Percentiles rank a stretch among this genome's conserved stretches.
These are phyloP conservation scores for Vigna angularis DNA, from an alignment of 306 rosid species.

Conservation along the genomic window DNA sequence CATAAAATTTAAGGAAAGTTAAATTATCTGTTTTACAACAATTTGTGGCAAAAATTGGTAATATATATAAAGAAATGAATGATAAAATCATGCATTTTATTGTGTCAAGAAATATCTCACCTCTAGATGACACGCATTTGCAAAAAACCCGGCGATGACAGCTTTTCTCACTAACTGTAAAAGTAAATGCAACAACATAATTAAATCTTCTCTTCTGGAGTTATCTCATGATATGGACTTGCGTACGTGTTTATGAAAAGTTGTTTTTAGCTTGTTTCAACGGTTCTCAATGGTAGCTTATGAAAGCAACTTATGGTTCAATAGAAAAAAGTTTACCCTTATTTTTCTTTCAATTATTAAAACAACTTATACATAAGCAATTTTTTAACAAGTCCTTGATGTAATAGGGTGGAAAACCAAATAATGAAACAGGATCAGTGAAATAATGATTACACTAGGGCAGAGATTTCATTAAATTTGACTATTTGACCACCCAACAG, in stretches of 20 bases:
- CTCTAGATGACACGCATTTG: slow-evolving; percentile 79
- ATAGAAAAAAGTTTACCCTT: not conserved
- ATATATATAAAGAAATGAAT: slow-evolving; percentile 22
- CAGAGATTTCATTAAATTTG: slow-evolving; percentile 9
- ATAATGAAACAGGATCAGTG: slow-evolving; percentile 13
- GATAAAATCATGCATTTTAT: slow-evolving; percentile 32
- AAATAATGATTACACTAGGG: slow-evolving; percentile 1
- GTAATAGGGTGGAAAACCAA: slow-evolving; percentile 5
- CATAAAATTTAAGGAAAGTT: slow-evolving; percentile 17
- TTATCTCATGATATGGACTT: not conserved
- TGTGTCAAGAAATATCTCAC: slow-evolving; percentile 53
- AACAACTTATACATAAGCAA: not conserved
- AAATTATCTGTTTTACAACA: slow-evolving; percentile 32
- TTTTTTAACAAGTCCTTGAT: not conserved
- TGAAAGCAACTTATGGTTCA: not conserved
- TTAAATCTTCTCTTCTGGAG: not conserved
- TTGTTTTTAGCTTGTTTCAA: not conserved
- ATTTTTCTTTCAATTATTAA: not conserved
- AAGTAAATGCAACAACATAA: slow-evolving; percentile 20
- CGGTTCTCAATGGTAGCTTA: not conserved
- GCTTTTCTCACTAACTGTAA: slow-evolving; percentile 84
- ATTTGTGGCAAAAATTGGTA: not conserved
- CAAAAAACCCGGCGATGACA: slow-evolving; percentile 79
- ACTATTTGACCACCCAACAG: slow-evolving; percentile 4
- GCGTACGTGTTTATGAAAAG: not conserved